Conservation (phyloP, 2,329 filamentous ascomycete species). For the Ceratocystis eucalypticola region DNA sequence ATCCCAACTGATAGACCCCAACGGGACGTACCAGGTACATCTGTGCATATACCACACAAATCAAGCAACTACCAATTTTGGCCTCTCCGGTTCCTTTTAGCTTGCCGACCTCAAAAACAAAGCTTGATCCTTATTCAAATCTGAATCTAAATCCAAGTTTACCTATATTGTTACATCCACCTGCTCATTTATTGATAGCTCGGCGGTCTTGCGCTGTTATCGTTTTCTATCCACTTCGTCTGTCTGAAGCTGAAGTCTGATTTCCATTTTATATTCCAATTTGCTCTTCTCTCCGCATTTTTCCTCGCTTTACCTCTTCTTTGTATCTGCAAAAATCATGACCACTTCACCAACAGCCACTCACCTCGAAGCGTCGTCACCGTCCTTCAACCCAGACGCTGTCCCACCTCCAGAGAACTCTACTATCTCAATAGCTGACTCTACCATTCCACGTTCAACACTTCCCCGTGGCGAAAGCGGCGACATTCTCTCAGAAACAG, state of each 20-base stretch:
- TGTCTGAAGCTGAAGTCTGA: not conserved
- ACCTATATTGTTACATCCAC: not conserved
- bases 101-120: not conserved
- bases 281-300: not conserved
- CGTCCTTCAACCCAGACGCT: not conserved
- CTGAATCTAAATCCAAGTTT: too few species aligned
- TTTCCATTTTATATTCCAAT: not conserved
- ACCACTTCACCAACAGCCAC: not conserved
- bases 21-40: not conserved
- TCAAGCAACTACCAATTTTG: not conserved
- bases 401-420: not conserved
- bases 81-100: not conserved
- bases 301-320: not conserved
- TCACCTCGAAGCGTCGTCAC: not conserved
- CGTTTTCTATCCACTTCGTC: not conserved
- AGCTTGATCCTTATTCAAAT: not conserved
- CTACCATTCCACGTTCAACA: constrained; percentile 11
- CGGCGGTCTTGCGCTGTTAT: not conserved
- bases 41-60: not conserved
- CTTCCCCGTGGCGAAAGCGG: not conserved
- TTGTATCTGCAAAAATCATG: not conserved
- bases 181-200: not conserved
- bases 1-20: not conserved
- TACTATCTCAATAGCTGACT: not conserved
- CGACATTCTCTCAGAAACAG: not conserved